Evolutionary conservation across 805 yeast genomes (phyloP).

Genomic region (Saccharomycopsis sp.): DNA sequence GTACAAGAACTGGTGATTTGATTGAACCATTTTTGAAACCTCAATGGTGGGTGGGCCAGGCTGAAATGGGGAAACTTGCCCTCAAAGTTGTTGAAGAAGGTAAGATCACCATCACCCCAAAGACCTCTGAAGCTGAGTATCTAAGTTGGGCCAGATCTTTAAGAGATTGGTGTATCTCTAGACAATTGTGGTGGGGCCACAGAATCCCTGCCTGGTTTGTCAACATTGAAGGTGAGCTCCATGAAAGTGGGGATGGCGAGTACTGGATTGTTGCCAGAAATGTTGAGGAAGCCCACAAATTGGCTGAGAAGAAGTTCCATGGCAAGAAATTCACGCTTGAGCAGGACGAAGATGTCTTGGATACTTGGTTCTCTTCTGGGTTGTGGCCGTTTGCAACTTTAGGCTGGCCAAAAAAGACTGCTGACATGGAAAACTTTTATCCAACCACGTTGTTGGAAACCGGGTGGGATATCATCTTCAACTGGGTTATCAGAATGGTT

Average conservation of each 20-base stretch:
- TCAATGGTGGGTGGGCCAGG: conserved; percentile 98
- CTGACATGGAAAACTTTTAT: conserved; percentile 67
- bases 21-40: conserved; percentile 97
- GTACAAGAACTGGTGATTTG: conserved; percentile 94
- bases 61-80: conserved; percentile 80
- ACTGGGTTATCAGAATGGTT: conserved; percentile 98
- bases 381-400: conserved; percentile 95
- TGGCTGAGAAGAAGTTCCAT: conserved; percentile 71
- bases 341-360: conserved; percentile 97
- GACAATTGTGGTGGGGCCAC: conserved; percentile 92
- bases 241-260: conserved; percentile 48
- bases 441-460: conserved; percentile 96
- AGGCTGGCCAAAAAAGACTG: conserved; percentile 85
- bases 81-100: conserved; percentile 79
- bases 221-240: conserved; percentile 57
- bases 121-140: conserved; percentile 85
- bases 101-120: conserved; percentile 72
- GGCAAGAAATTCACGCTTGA: conserved; percentile 61
- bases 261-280: conserved; percentile 90
- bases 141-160: conserved; percentile 92
- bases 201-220: conserved; percentile 95
- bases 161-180: conserved; percentile 99
- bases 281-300: conserved; percentile 71
- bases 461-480: conserved; percentile 98
- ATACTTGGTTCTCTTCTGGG: conserved; percentile 98